A percentile compares a stretch with the other conserved stretches of the same genome.
Evolutionary conservation across 169 alveolate genomes (phyloP).

Genomic region (Plasmodium cynomolgi): DNA sequence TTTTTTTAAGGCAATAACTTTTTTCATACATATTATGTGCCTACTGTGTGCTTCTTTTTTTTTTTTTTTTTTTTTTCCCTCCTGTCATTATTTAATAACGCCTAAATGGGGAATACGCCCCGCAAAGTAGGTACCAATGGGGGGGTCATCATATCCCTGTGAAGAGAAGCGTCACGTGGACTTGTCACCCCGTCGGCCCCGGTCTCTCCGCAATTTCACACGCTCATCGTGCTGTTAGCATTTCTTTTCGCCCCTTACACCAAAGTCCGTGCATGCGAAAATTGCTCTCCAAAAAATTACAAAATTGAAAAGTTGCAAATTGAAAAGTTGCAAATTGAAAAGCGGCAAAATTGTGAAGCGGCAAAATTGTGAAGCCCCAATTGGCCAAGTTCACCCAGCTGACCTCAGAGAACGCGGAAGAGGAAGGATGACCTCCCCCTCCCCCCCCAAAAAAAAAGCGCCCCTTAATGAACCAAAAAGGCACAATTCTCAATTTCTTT

Average conservation of each 20-base stretch:
- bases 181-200: not conserved
- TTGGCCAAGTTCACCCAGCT: not conserved
- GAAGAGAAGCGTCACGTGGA: not conserved
- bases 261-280: not conserved
- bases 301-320: not conserved
- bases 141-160: not conserved
- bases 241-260: not conserved
- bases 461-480: not conserved
- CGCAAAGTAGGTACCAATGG: not conserved
- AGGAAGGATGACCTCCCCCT: not conserved
- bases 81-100: not conserved
- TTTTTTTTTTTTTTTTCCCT: too few relatives aligned
- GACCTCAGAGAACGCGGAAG: not conserved
- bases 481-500: not conserved
- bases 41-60: not conserved
- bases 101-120: not conserved
- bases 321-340: not conserved
- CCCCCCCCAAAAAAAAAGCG: not conserved
- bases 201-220: not conserved
- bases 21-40: not conserved
- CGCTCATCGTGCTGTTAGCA: not conserved
- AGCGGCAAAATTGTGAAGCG: not conserved
- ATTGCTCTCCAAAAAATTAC: not conserved
- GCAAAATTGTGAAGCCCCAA: not conserved
- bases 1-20: not conserved